phyloP scores from a whole-genome alignment of 148 eudicot species.

The Hydrangea macrophylla region DNA sequence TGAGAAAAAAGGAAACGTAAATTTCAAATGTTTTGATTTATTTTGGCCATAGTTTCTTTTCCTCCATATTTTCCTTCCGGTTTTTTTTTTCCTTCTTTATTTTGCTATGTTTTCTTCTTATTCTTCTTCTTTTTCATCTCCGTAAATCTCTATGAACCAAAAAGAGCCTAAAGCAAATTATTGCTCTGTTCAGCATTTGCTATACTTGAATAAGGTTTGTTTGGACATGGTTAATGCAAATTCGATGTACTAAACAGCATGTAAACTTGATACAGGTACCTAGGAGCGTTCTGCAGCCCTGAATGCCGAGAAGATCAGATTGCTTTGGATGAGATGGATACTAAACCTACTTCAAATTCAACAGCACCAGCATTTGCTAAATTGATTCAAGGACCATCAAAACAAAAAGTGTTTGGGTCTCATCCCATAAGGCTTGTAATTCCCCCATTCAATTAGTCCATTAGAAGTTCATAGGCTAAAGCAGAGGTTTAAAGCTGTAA shows the following conservation, averaged over 20 bases:
- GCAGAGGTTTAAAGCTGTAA: not conserved
- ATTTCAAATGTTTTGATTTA: no score
- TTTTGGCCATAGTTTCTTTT: no score
- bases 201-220: no score
- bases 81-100: no score
- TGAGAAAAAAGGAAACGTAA: no score
- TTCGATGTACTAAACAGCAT: not conserved
- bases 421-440: not conserved
- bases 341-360: not conserved
- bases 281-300: not conserved
- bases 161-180: no score
- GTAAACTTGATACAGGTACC: not conserved
- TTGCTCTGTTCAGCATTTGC: no score
- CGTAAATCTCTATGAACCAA: no score
- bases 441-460: not conserved
- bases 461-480: not conserved
- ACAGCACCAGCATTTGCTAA: not conserved
- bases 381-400: not conserved
- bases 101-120: no score
- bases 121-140: no score
- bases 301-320: not conserved
- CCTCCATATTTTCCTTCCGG: no score
- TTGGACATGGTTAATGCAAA: not conserved
- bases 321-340: not conserved
- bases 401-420: not conserved